phyloP scores from a whole-genome alignment of 345 rosid species.

The Acer saccharum region DNA sequence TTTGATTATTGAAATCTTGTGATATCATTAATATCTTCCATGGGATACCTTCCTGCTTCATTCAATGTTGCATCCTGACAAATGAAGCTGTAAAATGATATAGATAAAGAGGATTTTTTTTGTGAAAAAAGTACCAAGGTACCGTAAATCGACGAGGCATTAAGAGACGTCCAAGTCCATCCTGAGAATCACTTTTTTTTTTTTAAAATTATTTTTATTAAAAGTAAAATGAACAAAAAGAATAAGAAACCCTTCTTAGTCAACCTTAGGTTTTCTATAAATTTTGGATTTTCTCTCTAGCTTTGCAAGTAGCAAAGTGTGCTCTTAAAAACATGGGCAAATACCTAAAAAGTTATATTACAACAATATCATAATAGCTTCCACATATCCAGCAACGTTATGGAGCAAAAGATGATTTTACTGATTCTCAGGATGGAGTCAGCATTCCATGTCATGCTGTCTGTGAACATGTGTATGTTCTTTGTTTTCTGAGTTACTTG shows the following conservation, averaged over 20 bases:
- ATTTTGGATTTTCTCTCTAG: too few relatives aligned
- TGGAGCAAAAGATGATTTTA: background rate
- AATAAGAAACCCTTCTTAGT: too few relatives aligned
- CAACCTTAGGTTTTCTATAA: too few relatives aligned
- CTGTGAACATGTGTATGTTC: background rate
- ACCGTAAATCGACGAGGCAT: background rate
- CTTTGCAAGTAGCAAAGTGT: too few relatives aligned
- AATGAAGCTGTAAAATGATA: background rate
- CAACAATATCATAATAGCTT: too few relatives aligned
- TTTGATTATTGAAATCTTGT: background rate
- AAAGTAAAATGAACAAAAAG: too few relatives aligned
- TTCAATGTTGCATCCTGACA: background rate
- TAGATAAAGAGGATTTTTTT: background rate
- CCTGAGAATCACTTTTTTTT: too few relatives aligned
- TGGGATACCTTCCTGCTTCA: background rate
- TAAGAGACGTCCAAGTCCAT: background rate
- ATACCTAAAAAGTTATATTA: too few relatives aligned
- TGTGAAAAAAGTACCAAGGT: background rate
- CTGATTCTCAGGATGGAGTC: constrained; percentile 3
- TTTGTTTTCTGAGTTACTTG: background rate
- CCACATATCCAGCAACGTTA: too few relatives aligned
- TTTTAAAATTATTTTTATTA: too few relatives aligned
- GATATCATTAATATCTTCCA: background rate
- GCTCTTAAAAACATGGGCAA: too few relatives aligned
- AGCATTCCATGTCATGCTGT: constrained; percentile 5